Evolutionary conservation across 2,329 filamentous ascomycete species (phyloP).

Genomic region (Monilinia laxa): DNA sequence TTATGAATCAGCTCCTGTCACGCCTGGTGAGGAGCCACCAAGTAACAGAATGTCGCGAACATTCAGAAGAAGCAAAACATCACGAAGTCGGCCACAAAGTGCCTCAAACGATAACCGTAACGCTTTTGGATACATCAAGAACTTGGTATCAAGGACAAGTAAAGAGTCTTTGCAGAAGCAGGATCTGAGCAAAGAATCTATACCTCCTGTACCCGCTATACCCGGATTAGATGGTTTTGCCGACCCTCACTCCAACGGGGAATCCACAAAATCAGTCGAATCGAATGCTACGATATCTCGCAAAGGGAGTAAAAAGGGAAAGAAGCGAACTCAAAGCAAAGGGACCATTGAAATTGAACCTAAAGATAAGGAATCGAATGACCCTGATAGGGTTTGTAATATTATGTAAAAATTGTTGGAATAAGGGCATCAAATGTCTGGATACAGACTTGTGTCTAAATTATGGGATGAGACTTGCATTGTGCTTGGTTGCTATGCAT

Average conservation of each 20-base stretch:
- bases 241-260: slow-evolving; percentile 20
- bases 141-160: slow-evolving; percentile 40
- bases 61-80: slow-evolving; percentile 53
- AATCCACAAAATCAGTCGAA: slow-evolving; percentile 14
- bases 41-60: slow-evolving; percentile 57
- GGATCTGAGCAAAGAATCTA: slow-evolving; percentile 18
- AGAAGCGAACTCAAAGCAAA: slow-evolving; percentile 36
- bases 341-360: slow-evolving; percentile 29
- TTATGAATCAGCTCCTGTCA: slow-evolving; percentile 44
- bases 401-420: slow-evolving; percentile 44
- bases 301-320: slow-evolving; percentile 24
- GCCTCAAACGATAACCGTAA: slow-evolving; percentile 59
- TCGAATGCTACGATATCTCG: background rate
- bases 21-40: slow-evolving; percentile 54
- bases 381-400: slow-evolving; percentile 50
- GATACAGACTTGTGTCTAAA: background rate
- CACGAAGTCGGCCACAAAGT: slow-evolving; percentile 56
- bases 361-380: slow-evolving; percentile 32
- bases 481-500: slow-evolving; percentile 8
- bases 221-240: slow-evolving; percentile 20
- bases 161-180: slow-evolving; percentile 35
- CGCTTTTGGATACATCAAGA: slow-evolving; percentile 54
- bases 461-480: background rate
- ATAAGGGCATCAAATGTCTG: background rate
- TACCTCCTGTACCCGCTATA: slow-evolving; percentile 9